Percentiles rank a stretch among this genome's conserved stretches.
Conservation (phyloP, 139 green algal species). For the Chlorella vulgaris region DNA sequence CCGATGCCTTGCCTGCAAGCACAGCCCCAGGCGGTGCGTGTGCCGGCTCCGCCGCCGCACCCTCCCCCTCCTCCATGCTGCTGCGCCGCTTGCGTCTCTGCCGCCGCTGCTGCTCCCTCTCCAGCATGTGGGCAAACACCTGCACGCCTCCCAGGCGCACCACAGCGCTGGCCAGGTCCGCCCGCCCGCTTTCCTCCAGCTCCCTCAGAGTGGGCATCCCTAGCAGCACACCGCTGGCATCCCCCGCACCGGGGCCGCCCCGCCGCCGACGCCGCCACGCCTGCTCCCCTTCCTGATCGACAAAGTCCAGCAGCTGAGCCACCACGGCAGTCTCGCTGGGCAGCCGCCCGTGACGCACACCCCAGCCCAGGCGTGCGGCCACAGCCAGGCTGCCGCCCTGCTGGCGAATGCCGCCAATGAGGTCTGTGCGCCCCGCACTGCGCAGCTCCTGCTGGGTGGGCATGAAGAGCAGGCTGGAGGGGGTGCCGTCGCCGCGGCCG, state of each 20-base stretch:
- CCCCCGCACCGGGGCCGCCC: neutral
- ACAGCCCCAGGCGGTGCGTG: neutral
- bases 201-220: slow-evolving; percentile 27
- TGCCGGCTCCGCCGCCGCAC: neutral
- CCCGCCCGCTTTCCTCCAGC: slow-evolving; percentile 16
- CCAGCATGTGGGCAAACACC: slow-evolving; percentile 9
- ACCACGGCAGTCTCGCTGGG: slow-evolving; percentile 20
- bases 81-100: neutral
- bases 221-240: neutral
- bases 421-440: slow-evolving; percentile 27
- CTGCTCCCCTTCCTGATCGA: neutral
- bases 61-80: neutral
- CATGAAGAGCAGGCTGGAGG: slow-evolving; percentile 23
- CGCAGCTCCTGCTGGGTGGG: slow-evolving; percentile 43
- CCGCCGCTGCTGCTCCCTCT: slow-evolving; percentile 16
- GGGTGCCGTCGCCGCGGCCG: neutral
- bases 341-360: slow-evolving; percentile 6
- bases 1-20: too few species aligned
- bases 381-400: slow-evolving; percentile 44
- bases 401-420: slow-evolving; percentile 40
- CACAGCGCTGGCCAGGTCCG: slow-evolving; percentile 18
- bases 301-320: slow-evolving; percentile 21
- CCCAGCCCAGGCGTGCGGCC: slow-evolving; percentile 34
- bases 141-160: slow-evolving; percentile 13
- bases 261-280: neutral